A percentile compares a stretch with the other conserved stretches of the same genome.
These are phyloP conservation scores for Backusella psychrophila DNA, from an alignment of 192 early-diverging fungal species.

Conservation along the genomic window DNA sequence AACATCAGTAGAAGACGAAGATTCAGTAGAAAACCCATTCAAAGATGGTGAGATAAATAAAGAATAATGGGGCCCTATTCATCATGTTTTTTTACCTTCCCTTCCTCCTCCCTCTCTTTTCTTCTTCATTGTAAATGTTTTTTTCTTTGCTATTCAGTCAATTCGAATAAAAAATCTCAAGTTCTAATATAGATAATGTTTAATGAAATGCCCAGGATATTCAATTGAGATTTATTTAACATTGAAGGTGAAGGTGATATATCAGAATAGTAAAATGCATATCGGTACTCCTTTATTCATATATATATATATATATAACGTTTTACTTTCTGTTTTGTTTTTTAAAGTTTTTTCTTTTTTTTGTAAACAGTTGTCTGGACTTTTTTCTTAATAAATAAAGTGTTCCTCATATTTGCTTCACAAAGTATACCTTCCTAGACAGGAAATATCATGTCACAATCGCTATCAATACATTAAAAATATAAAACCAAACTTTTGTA, in stretches of 20 bases:
- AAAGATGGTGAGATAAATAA: not conserved
- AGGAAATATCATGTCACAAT: not conserved
- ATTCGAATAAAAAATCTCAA: not conserved
- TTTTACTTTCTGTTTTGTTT: not conserved
- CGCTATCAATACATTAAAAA: not conserved
- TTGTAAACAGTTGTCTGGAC: not conserved
- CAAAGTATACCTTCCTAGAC: not conserved
- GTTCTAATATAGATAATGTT: not conserved
- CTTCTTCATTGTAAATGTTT: not conserved
- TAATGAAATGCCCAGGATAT: no score
- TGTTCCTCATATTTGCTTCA: not conserved
- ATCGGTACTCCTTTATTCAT: no score
- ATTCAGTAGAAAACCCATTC: slow-evolving; percentile 5
- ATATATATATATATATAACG: no score
- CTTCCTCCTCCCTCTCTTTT: not conserved
- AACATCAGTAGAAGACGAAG: not conserved
- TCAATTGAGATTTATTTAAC: no score
- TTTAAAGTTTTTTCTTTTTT: not conserved
- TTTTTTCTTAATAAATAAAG: not conserved
- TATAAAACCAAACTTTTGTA: not conserved
- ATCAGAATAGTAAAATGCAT: no score
- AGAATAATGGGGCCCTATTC: not conserved
- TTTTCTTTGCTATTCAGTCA: not conserved
- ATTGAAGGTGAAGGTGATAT: no score
- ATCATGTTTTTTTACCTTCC: not conserved